Percentiles rank a stretch among this genome's conserved stretches.
These are phyloP conservation scores for Didymella pinodella DNA, from an alignment of 2,329 filamentous ascomycete species.

Conservation along the genomic window DNA sequence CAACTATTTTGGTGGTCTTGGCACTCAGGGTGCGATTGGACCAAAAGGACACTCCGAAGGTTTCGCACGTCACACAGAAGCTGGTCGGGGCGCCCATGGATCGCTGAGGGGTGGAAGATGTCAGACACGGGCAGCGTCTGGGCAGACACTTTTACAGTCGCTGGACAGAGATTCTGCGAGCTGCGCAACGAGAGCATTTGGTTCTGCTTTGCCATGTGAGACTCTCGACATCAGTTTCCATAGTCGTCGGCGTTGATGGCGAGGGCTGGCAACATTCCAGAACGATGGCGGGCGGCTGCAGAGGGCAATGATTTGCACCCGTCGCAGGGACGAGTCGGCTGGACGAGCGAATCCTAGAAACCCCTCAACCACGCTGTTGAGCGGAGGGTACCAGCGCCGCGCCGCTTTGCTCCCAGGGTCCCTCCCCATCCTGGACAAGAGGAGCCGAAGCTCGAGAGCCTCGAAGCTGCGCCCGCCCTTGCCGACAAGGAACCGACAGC, in stretches of 20 bases:
- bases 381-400: not conserved
- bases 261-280: conserved; percentile 31
- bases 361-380: conserved; percentile 12
- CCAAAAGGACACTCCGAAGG: conserved; percentile 7
- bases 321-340: conserved; percentile 24
- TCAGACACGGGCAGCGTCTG: conserved; percentile 26
- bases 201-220: conserved; percentile 12
- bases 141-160: not conserved
- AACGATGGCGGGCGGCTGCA: conserved; percentile 25
- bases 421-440: conserved; percentile 8
- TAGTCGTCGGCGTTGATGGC: conserved; percentile 11
- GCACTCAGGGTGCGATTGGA: conserved; percentile 14
- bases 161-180: conserved; percentile 3
- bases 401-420: conserved; percentile 13
- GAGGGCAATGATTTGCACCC: conserved; percentile 34
- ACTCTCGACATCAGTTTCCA: conserved; percentile 4
- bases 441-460: conserved; percentile 9
- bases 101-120: conserved; percentile 10
- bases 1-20: conserved; percentile 21
- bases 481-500: conserved; percentile 26
- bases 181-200: not conserved
- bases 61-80: conserved; percentile 19
- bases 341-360: conserved; percentile 20
- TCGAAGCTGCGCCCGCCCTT: conserved; percentile 31
- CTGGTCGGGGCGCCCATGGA: conserved; percentile 18